Base-by-base conservation (phyloP, 2,329 filamentous ascomycete genomes). In the Alternaria brassicae region DNA sequence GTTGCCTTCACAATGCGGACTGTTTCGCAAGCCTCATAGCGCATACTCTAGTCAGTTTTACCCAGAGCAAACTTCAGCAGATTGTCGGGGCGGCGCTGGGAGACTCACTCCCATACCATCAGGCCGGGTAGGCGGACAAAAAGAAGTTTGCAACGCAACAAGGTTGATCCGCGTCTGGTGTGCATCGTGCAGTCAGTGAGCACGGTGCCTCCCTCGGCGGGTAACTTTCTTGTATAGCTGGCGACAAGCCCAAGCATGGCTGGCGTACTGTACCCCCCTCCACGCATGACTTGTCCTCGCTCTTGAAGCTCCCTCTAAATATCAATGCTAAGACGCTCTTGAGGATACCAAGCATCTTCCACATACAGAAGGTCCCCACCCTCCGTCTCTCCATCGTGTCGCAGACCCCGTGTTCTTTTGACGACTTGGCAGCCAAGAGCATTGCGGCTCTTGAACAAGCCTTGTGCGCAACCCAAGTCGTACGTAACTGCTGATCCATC, bases 391-490 rank as follows among this genome's bases (percentile, higher is more conserved):
- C 17, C 27, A 25, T 39, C 36, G 53, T 25, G 42, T 28, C 49
- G 44, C 58, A 53, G 49, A 53, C 58, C 56, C 52, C 42, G 64
- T 62, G 66, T 68, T 65, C 58, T 53, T 42, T 53, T 40, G 57
- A 65, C 63, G 64, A 66, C 68, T 70, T 70, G 67, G 67, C 67
- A 66, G 68, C 68, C 68, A 71, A 71, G 66, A 65, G 30, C 44
- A 36, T 55, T 69, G 61, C 62, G 61, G 64, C 66, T 70, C 67
- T 70, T 63, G 63, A 61, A 54, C 55, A 66, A 63, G 63, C 56
- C 63, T 65, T 69, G 57, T 55, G 49, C 60, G 53, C 66, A 58
- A 69, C 65, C 60, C 66, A 53, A 68, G 61, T 59, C 67, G 70
- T 74, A 71, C 63, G 71, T 74, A 67, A 58, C 60, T 55, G 59